A percentile compares a stretch with the other conserved stretches of the same genome.
Conservation (phyloP, 2,329 filamentous ascomycete species). For the Arthrobotrys sinensis region DNA sequence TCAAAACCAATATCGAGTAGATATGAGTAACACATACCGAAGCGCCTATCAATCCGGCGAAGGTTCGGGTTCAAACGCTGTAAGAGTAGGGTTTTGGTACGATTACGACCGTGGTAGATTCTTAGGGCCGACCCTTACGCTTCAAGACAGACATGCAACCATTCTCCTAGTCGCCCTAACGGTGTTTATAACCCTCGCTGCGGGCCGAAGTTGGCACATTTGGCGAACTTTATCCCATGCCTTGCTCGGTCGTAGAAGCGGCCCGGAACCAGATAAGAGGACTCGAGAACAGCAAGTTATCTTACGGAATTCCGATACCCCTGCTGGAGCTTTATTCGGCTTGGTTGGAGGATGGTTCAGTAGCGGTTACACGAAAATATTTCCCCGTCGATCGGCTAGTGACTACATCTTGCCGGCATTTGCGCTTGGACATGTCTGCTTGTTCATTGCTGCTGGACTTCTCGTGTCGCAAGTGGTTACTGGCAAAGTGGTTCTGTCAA, state of each 20-base stretch:
- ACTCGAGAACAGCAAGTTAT: constrained; percentile 28
- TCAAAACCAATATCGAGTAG: no score
- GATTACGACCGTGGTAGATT: constrained; percentile 18
- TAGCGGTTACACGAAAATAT: not conserved
- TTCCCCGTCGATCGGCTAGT: not conserved
- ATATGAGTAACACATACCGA: no score
- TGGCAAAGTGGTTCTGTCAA: constrained; percentile 34
- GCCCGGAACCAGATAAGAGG: not conserved
- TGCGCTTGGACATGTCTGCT: constrained; percentile 1
- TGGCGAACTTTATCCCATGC: constrained; percentile 28
- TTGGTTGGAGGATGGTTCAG: constrained; percentile 25
- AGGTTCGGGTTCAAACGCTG: constrained; percentile 11
- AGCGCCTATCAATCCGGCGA: no score
- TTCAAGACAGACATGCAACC: constrained; percentile 24
- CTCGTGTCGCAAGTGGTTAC: constrained; percentile 38
- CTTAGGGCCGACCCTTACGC: constrained; percentile 37
- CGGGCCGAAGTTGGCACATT: constrained; percentile 33
- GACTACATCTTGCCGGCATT: not conserved
- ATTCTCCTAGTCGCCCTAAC: constrained; percentile 23
- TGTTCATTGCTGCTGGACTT: constrained; percentile 31
- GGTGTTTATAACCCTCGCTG: constrained; percentile 25
- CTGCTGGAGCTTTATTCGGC: constrained; percentile 13
- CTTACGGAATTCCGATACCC: constrained; percentile 36
- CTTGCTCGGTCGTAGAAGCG: not conserved
- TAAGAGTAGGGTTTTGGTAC: constrained; percentile 35